phyloP scores from a whole-genome alignment of 2,329 filamentous ascomycete genomes.

The Aspergillus quadricinctus region DNA sequence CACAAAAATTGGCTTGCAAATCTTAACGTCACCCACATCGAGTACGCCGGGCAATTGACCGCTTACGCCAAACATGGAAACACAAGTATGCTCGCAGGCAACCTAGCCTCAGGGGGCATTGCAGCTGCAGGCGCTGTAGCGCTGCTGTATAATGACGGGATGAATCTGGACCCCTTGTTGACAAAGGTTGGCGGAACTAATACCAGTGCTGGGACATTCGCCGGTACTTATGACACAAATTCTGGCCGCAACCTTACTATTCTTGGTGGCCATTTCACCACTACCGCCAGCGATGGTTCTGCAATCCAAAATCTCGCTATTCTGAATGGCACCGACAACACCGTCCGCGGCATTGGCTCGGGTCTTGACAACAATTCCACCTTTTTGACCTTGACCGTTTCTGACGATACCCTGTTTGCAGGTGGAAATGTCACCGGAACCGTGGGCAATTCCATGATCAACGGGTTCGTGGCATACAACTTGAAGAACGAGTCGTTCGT shows the following conservation, averaged over 20 bases:
- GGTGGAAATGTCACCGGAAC: conserved; percentile 73
- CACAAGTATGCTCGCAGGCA: conserved; percentile 72
- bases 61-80: conserved; percentile 59
- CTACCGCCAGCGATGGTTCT: conserved; percentile 63
- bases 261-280: conserved; percentile 79
- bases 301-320: conserved; percentile 75
- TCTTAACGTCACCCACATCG: conserved; percentile 59
- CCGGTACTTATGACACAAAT: conserved; percentile 71
- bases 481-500: conserved; percentile 60
- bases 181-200: conserved; percentile 46
- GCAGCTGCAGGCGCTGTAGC: conserved; percentile 68
- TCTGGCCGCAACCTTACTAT: conserved; percentile 75
- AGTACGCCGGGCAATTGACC: conserved; percentile 68
- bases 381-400: conserved; percentile 66
- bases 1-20: conserved; percentile 83
- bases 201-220: conserved; percentile 48
- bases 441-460: conserved; percentile 58
- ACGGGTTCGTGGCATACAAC: conserved; percentile 77
- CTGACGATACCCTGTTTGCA: conserved; percentile 68
- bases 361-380: conserved; percentile 68
- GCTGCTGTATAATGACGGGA: conserved; percentile 45
- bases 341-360: conserved; percentile 62
- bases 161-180: conserved; percentile 38
- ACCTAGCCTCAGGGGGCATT: conserved; percentile 70
- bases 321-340: conserved; percentile 69